Evolutionary conservation across 352 stramenopile genomes (phyloP), one percentile per base, ranked within the genome.

Genomic region (Phytophthora pluvialis): DNA sequence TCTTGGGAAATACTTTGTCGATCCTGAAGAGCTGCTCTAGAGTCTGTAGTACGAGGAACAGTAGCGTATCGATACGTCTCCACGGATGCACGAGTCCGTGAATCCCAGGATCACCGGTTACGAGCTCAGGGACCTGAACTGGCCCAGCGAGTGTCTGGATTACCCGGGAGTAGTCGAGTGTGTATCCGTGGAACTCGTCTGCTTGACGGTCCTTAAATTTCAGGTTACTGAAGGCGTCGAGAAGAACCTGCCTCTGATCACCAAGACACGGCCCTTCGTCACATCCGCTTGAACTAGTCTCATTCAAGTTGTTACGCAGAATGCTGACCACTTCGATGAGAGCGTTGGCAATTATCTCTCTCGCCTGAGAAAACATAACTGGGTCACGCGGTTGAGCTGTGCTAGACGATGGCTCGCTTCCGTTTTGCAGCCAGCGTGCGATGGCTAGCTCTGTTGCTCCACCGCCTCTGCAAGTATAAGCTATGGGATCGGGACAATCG

Each of bases 1-100:
- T 60, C 3, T 28, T 61, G 13, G 49, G 53, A 6, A 83, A 40
- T 8, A 89, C 51, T 4, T 29, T 44, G 45, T 94, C 83, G 25
- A 91, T 69, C 2, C 81, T 70, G 12, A 89, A 76, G 5, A 91
- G 59, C 57, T 83, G 73, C 57, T 93, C 81, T 0, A 89, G 66
- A 1, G 77, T 88, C 35, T 86, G 61, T 13, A 92, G 59, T 2
- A 69, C 57, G 8, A 80, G 32, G 26, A 77, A 65, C 11, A 94
- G 25, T 31, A 94, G 60, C n/a, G 64, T 67, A 0, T 81, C 67
- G n/a, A 81, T 77, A 5, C 77, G 74, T 4, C 45, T 57, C 63
- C 73, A 89, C 10, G 86, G 80, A 64, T 93, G 83, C 7, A 92
- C 31, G 4, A 93, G 48, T 7, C 75, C 65, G 15, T 48, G 64